phyloP scores from a whole-genome alignment of 129 eudicot genomes.

The Smallanthus sonchifolius region DNA sequence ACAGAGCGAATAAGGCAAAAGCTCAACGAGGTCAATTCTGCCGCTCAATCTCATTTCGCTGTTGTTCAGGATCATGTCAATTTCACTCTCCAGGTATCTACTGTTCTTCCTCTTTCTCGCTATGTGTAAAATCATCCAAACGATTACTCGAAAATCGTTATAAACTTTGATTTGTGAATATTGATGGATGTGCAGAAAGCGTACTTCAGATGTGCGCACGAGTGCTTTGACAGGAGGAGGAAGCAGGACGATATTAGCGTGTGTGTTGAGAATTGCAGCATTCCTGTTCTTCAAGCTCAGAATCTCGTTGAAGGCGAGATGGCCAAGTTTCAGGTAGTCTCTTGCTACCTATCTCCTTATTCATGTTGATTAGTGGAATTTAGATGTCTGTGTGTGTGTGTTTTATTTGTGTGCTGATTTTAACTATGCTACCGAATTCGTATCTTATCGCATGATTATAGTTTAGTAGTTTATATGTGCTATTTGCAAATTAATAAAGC shows the following conservation, averaged over 20 bases:
- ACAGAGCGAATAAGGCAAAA: conserved; percentile 67
- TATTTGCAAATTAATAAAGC: background rate
- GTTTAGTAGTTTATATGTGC: background rate
- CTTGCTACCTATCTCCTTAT: background rate
- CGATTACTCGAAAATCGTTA: background rate
- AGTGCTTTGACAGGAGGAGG: conserved; percentile 79
- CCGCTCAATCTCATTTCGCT: conserved; percentile 65
- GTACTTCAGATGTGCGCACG: conserved; percentile 80
- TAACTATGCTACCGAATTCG: background rate
- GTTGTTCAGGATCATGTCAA: conserved; percentile 70
- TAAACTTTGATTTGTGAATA: background rate
- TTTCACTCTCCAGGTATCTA: conserved; percentile 80
- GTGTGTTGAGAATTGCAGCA: conserved; percentile 91
- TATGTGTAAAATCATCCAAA: background rate
- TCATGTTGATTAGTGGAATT: background rate
- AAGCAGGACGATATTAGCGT: conserved; percentile 55
- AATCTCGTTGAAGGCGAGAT: conserved; percentile 71
- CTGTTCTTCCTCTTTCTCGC: background rate
- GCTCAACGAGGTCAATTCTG: conserved; percentile 66
- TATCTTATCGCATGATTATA: conserved; percentile 1
- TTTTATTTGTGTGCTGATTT: background rate
- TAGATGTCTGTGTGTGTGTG: background rate
- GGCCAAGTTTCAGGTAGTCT: conserved; percentile 80
- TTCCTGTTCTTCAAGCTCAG: conserved; percentile 76
- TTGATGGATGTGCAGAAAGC: conserved; percentile 51